Evolutionary conservation across 768 basidiomycete genomes (phyloP), one percentile per base, ranked within the genome.

Genomic region (Phylloporus sp.): DNA sequence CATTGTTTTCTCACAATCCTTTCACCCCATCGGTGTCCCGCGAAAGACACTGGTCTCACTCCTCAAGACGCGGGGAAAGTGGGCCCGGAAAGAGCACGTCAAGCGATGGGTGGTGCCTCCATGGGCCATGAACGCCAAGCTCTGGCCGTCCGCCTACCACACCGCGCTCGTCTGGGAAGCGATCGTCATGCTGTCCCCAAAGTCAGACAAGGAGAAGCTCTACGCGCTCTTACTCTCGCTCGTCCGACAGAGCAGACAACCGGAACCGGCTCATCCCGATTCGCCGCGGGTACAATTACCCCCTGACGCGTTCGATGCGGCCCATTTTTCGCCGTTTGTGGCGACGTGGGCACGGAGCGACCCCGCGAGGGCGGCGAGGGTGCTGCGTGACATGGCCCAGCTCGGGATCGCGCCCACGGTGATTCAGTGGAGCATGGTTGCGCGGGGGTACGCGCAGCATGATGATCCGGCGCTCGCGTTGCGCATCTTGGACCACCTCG

Each of bases 321-420:
- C 67, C 31, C 70, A 72, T 54, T 88, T 86, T 60, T 78, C 73
- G 1, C 75, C 80, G 0, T 86, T 86, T 61, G 64, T 85, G 35
- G 62, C 68, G 31, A 63, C 62, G 18, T 68, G 81, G 57, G 71
- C 72, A 45, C 48, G 56, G 5, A 45, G 60, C 4, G 56, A 53
- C 2, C 60, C 73, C 1, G 42, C 58, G 5, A 60, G 62, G 26
- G 79, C 77, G 0, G 59, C 69, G 0, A 53, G 57, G 20, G 70
- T 85, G 18, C 45, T 86, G 34, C 56, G 55, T n/a, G 82, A 86
- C 59, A 84, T 87, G 81, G 41, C 71, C 4, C 45, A 58, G 7
- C 59, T 77, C 0, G 77, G 76, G 5, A 54, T 86, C 26, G 46
- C 59, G 6, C 84, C 84, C 0, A 66, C 65, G 22, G 58, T 73